These are phyloP conservation scores for Tricholoma saponaceum DNA, from an alignment of 768 basidiomycete genomes.

Conservation along the genomic window DNA sequence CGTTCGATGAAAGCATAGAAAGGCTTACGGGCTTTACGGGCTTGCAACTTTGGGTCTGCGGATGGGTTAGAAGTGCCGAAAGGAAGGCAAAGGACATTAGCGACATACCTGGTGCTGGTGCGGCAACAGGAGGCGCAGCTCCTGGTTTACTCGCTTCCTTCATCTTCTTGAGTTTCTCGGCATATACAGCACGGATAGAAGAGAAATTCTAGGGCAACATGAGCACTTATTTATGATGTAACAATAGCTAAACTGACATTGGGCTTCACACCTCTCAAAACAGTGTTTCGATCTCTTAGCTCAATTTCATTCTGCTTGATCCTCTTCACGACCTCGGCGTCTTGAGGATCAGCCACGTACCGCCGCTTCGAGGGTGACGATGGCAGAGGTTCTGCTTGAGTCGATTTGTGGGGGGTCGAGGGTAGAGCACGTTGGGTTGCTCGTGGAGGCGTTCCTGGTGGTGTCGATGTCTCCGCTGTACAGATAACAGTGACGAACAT, in stretches of 20 bases:
- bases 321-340: slow-evolving; percentile 83
- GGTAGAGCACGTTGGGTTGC: slow-evolving; percentile 21
- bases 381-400: slow-evolving; percentile 25
- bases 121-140: slow-evolving; percentile 27
- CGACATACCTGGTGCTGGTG: slow-evolving; percentile 38
- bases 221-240: background rate
- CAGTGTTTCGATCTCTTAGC: slow-evolving; percentile 76
- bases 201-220: slow-evolving; percentile 70
- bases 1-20: background rate
- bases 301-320: slow-evolving; percentile 77
- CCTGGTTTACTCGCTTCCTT: slow-evolving; percentile 62
- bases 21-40: slow-evolving; percentile 66
- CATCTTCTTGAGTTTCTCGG: slow-evolving; percentile 76
- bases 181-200: slow-evolving; percentile 57
- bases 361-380: slow-evolving; percentile 63
- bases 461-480: slow-evolving; percentile 42
- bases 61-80: background rate
- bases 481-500: slow-evolving; percentile 4
- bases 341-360: slow-evolving; percentile 74
- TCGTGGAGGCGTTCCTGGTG: slow-evolving; percentile 44
- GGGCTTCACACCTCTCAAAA: slow-evolving; percentile 77
- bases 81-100: background rate
- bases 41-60: slow-evolving; percentile 54
- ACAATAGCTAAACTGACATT: slow-evolving; percentile 51
- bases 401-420: slow-evolving; percentile 23